Percentiles rank a stretch among this genome's conserved stretches.
Evolutionary conservation across 2,329 filamentous ascomycete species (phyloP).

Genomic region (Cercospora zeina): DNA sequence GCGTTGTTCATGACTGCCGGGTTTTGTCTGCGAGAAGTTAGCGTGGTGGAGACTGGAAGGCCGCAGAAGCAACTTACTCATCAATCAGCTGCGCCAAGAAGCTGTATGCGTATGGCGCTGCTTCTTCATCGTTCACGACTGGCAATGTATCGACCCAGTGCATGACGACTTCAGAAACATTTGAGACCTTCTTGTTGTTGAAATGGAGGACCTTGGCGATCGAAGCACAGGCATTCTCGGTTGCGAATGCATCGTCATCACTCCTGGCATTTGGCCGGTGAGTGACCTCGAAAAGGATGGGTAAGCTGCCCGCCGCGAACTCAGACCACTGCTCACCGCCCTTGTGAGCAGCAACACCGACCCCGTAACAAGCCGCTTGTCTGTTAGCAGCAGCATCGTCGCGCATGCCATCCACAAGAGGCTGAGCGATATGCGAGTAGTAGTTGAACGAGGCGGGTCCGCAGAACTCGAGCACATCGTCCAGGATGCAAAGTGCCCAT

Average conservation of each 20-base stretch:
- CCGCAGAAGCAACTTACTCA: constrained; percentile 65
- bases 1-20: constrained; percentile 75
- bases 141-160: constrained; percentile 91
- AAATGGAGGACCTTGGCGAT: constrained; percentile 97
- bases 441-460: constrained; percentile 85
- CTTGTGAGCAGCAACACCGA: constrained; percentile 91
- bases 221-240: constrained; percentile 93
- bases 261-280: constrained; percentile 77
- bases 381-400: constrained; percentile 87
- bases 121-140: constrained; percentile 93
- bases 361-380: constrained; percentile 93
- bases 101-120: constrained; percentile 90
- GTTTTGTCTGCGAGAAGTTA: constrained; percentile 67
- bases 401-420: constrained; percentile 80
- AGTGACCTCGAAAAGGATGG: constrained; percentile 80
- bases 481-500: constrained; percentile 98
- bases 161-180: constrained; percentile 72
- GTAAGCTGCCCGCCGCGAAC: constrained; percentile 78
- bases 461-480: constrained; percentile 97
- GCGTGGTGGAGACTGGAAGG: neutral
- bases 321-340: constrained; percentile 84
- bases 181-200: constrained; percentile 73
- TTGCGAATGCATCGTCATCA: constrained; percentile 94
- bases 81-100: constrained; percentile 91
- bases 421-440: constrained; percentile 79